Percentiles rank a stretch among this genome's conserved stretches.
These are phyloP conservation scores for Diplodia sapinea DNA, from an alignment of 2,329 filamentous ascomycete species.

Conservation along the genomic window DNA sequence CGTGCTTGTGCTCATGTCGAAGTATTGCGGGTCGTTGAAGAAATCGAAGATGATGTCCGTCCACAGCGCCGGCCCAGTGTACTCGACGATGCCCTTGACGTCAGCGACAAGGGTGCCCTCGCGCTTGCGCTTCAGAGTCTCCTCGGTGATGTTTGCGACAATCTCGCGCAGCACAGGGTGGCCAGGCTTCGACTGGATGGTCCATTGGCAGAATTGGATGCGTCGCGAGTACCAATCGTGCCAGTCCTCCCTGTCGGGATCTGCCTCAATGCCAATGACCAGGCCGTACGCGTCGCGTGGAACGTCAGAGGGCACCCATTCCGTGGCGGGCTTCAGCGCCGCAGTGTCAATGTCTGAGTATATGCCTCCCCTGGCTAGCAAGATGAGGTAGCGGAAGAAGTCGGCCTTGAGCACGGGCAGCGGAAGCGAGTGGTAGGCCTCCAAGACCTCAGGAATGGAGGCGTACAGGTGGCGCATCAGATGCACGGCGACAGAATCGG, in stretches of 20 bases:
- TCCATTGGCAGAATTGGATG: conserved; percentile 99
- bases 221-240: conserved; percentile 92
- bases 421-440: conserved; percentile 57
- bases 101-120: conserved; percentile 67
- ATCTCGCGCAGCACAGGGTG: conserved; percentile 90
- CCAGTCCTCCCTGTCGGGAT: conserved; percentile 93
- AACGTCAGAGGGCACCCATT: conserved; percentile 84
- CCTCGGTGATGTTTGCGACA: conserved; percentile 82
- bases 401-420: conserved; percentile 65
- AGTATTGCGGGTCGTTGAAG: conserved; percentile 89
- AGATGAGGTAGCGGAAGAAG: conserved; percentile 71
- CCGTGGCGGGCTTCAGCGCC: conserved; percentile 78
- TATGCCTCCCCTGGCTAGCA: conserved; percentile 78
- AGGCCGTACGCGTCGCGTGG: conserved; percentile 80
- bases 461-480: conserved; percentile 87
- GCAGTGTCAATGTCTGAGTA: conserved; percentile 86
- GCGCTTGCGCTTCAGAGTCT: conserved; percentile 76
- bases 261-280: conserved; percentile 93
- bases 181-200: conserved; percentile 92
- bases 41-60: conserved; percentile 91
- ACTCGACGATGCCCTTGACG: conserved; percentile 83
- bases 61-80: conserved; percentile 93
- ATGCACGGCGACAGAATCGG: conserved; percentile 83
- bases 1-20: conserved; percentile 74
- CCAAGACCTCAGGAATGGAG: conserved; percentile 59